phyloP scores from a whole-genome alignment of 2,329 filamentous ascomycete species.

The Celoporthe dispersa region DNA sequence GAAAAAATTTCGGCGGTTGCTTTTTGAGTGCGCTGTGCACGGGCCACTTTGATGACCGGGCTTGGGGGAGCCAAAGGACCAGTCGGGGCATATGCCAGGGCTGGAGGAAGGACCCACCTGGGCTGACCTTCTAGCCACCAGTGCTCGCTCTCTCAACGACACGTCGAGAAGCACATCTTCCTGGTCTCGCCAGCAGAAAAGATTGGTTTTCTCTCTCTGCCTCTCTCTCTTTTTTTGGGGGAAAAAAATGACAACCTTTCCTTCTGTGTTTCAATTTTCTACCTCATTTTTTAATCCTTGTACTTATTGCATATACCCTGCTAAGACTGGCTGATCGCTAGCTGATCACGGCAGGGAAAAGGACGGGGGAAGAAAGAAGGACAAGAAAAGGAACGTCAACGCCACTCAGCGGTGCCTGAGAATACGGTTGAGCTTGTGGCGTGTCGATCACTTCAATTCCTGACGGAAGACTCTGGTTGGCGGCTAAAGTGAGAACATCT shows the following conservation, averaged over 20 bases:
- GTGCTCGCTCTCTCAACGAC: not conserved
- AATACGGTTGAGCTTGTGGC: not conserved
- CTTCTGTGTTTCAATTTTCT: not conserved
- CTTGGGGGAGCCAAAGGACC: not conserved
- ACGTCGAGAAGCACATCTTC: not conserved
- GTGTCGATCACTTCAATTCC: not conserved
- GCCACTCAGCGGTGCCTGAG: not conserved
- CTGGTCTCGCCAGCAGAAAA: not conserved
- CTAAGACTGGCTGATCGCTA: not conserved
- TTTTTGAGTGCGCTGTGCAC: slow-evolving; percentile 23
- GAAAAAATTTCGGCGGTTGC: slow-evolving; percentile 15
- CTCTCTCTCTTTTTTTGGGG: not conserved
- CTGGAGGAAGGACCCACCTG: not conserved
- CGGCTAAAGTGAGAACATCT: not conserved
- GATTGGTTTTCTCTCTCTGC: no score
- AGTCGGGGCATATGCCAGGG: not conserved
- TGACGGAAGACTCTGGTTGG: not conserved
- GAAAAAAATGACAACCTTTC: no score
- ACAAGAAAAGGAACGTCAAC: not conserved
- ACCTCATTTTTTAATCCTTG: not conserved
- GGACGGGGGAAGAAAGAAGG: not conserved
- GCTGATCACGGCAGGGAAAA: not conserved
- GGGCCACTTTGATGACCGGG: slow-evolving; percentile 14
- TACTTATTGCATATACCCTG: not conserved
- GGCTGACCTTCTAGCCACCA: not conserved